Evolutionary conservation across 345 rosid genomes (phyloP), one percentile per base, ranked within the genome.

Genomic region (Moricandia moricandioides): DNA sequence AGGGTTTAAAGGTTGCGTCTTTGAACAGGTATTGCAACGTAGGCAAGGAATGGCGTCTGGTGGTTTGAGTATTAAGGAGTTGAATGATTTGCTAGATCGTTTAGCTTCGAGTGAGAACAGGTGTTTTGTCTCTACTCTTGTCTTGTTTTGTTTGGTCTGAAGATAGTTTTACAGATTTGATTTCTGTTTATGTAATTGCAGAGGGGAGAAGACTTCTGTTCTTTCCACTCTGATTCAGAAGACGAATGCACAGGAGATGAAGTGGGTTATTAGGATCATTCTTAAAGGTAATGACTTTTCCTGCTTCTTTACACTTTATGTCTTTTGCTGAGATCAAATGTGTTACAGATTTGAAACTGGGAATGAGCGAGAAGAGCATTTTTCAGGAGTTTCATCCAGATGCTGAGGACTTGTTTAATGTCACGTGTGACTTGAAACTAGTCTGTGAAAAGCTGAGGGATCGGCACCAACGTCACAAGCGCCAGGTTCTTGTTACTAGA

Each of bases 161-260:
- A 54, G 30, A 54, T 11, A 17, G n/a, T 18, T 31, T 21, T 8
- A 1, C 2, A 24, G 4, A 11, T 65, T 17, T 54, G 14, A 18
- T n/a, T 27, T 51, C 34, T 24, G 8, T 58, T 24, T 62, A 39
- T 56, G 59, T 24, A 12, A 31, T 8, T 40, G 2, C 80, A 93
- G 97, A 92, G 80, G 79, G 7, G 97, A 87, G 66, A 94, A 91
- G 70, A 81, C 78, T 68, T 79, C 83, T 0, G 71, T 88, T 81
- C 88, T 93, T 69, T 84, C 98, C 49, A 83, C 86, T 35, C 58
- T 93, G 81, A 93, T 93, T 72, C 93, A 88, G 76, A 91, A 85
- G 88, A 93, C 98, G 59, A 93, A 93, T 81, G 92, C 96, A 7
- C 92, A 85, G 84, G 98, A 93, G 72, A 93, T 93, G 98, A 91